Conservation (phyloP, 1,139 yeast genomes). For the Lipomyces yarrowii region DNA sequence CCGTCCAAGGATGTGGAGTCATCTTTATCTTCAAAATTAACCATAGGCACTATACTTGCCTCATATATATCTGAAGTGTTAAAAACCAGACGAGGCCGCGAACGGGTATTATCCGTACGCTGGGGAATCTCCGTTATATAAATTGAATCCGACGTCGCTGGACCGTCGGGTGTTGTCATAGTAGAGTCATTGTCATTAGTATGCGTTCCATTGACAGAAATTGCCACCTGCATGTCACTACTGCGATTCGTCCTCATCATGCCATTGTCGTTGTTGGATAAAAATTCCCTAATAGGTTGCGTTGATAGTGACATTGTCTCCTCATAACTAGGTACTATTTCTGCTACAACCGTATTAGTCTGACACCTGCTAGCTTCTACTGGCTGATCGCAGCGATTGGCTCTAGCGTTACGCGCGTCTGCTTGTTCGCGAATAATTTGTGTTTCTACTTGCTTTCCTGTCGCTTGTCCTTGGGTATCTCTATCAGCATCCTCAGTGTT, state of each 20-base stretch:
- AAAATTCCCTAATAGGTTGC: conserved; percentile 1
- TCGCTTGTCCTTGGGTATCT: not conserved
- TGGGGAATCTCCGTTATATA: not conserved
- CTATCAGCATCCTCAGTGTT: not conserved
- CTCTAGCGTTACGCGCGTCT: not conserved
- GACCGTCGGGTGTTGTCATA: not conserved
- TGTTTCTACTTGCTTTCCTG: not conserved
- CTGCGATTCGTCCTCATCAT: not conserved
- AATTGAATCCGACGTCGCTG: not conserved
- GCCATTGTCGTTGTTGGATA: conserved; percentile 4
- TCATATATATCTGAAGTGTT: conserved; percentile 2
- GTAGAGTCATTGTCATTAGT: not conserved
- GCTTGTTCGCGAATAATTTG: not conserved
- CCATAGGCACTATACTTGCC: not conserved
- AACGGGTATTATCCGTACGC: not conserved
- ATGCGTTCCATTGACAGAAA: not conserved
- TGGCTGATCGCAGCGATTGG: not conserved
- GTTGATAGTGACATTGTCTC: conserved; percentile 16
- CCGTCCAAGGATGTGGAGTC: not conserved
- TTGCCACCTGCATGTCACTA: not conserved
- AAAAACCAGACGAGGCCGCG: not conserved
- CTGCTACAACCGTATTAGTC: conserved; percentile 14
- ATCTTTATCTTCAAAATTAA: not conserved
- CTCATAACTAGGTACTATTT: conserved; percentile 23
- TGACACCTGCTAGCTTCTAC: not conserved